phyloP scores from a whole-genome alignment of 495 filamentous ascomycete genomes.

The Echria macrotheca region DNA sequence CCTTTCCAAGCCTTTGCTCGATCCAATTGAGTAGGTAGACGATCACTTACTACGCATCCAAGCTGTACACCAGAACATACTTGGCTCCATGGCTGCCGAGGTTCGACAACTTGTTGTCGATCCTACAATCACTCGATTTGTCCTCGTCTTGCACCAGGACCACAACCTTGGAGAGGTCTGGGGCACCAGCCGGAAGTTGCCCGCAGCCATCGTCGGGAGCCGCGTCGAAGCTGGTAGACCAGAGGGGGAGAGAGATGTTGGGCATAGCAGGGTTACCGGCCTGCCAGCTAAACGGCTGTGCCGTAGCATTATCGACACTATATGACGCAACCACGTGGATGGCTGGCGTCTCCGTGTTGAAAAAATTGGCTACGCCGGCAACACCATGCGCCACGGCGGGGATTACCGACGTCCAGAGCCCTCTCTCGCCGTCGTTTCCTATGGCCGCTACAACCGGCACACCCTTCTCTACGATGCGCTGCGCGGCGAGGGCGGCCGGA shows the following conservation, averaged over 20 bases:
- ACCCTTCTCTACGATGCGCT: conserved; percentile 42
- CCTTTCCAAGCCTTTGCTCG: too few species aligned
- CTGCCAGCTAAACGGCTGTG: conserved; percentile 23
- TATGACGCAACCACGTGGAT: conserved; percentile 29
- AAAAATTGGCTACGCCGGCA: conserved; percentile 42
- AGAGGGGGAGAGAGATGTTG: conserved; percentile 37
- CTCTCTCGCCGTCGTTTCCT: conserved; percentile 43
- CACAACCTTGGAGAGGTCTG: conserved; percentile 42
- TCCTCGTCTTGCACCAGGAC: conserved; percentile 36
- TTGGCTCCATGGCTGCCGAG: conserved; percentile 40
- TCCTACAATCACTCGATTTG: conserved; percentile 20
- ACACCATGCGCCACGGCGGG: conserved; percentile 41
- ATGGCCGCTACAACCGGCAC: conserved; percentile 43
- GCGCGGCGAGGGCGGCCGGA: conserved; percentile 39
- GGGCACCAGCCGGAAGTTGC: conserved; percentile 31
- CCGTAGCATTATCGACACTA: conserved; percentile 17
- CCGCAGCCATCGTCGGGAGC: conserved; percentile 34
- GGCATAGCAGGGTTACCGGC: conserved; percentile 28
- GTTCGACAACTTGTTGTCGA: conserved; percentile 39
- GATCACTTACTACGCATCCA: conserved; percentile 19
- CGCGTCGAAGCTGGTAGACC: conserved; percentile 34
- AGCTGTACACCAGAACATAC: conserved; percentile 44
- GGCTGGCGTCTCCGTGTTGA: conserved; percentile 33
- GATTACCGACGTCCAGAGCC: conserved; percentile 32
- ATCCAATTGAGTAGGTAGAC: conserved; percentile 20